Base-by-base conservation (phyloP, 192 early-diverging fungal species). In the Haplosporangium gracile region DNA sequence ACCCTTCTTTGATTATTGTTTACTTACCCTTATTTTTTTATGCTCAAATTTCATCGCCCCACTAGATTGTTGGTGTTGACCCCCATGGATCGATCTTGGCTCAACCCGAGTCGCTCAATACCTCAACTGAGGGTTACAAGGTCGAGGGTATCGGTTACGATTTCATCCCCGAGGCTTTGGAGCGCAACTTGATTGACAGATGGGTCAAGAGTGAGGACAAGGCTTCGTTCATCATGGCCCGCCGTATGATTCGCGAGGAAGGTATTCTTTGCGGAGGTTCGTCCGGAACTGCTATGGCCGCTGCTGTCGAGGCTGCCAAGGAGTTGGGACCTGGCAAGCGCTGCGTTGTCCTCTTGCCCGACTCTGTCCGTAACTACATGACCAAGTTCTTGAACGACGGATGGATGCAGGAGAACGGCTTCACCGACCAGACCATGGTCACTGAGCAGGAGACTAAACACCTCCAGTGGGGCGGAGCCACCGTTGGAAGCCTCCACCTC, bases 121-220 rank as follows among this genome's bases (percentile, higher is more conserved):
- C 79, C 29, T 81, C 84, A 15, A 86, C 84, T 34, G 84, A 86
- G 26, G 76, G 84, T 36, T 98, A 99, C 92, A 93, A 97, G 92
- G 97, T 99, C 68, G 99, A 99, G 92, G 99, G 99, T 78, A 99
- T 99, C 72, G 98, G 99, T 51, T 99, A 99, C 88, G 99, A 99
- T 90, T 99, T 99, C 89, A 93, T 99, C 82, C 99, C 99, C 39
- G 93, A 98, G 78, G 96, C 96, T 65, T 89, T 99, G 73, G 94
- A 98, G 87, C 93, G 96, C 53, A 79, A 82, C 68, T 90, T 96
- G 70, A 93, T 99, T 49, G 99, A 99, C 86, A 85, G 91, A 80
- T 99, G 99, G 99, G 89, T 99, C 90, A 99, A 99, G 92, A 95
- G 95, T n/a, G 92, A 95, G 72, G 99, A 99, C 89, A 97, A 97